These are phyloP conservation scores for Linaria vulgaris DNA, from an alignment of 257 asterid genomes.

Conservation along the genomic window DNA sequence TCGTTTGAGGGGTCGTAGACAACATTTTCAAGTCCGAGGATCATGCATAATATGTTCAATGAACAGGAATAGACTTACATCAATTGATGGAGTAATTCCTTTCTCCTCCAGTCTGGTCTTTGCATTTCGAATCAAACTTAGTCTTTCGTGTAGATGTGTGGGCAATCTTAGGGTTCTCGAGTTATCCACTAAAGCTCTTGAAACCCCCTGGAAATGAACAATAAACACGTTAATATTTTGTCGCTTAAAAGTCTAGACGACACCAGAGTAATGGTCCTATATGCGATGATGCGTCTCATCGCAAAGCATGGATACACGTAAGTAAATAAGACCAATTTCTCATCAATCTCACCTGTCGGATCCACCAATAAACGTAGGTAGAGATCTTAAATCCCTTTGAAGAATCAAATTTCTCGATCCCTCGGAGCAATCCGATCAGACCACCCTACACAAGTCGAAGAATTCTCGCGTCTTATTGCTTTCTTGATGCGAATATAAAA, in stretches of 20 bases:
- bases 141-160: slow-evolving; percentile 79
- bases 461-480: slow-evolving; percentile 6
- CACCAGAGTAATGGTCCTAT: slow-evolving; percentile 1
- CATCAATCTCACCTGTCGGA: slow-evolving; percentile 66
- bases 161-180: slow-evolving; percentile 88
- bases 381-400: slow-evolving; percentile 95
- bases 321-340: background rate
- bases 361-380: slow-evolving; percentile 99
- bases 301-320: background rate
- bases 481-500: slow-evolving; percentile 5
- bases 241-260: slow-evolving; percentile 1
- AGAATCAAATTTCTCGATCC: slow-evolving; percentile 92
- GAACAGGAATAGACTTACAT: slow-evolving; percentile 45
- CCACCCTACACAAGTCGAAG: slow-evolving; percentile 65
- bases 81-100: slow-evolving; percentile 81
- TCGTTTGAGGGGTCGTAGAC: slow-evolving; percentile 1
- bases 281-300: background rate
- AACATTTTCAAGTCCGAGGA: background rate
- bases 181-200: slow-evolving; percentile 80
- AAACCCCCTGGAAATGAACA: slow-evolving; percentile 65
- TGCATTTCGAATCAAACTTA: slow-evolving; percentile 78
- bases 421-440: slow-evolving; percentile 84
- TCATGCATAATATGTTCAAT: slow-evolving; percentile 2
- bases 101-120: slow-evolving; percentile 69
- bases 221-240: slow-evolving; percentile 7